Evolutionary conservation across 1,139 yeast species (phyloP).

Genomic region (Geotrichum citri-aurantii): DNA sequence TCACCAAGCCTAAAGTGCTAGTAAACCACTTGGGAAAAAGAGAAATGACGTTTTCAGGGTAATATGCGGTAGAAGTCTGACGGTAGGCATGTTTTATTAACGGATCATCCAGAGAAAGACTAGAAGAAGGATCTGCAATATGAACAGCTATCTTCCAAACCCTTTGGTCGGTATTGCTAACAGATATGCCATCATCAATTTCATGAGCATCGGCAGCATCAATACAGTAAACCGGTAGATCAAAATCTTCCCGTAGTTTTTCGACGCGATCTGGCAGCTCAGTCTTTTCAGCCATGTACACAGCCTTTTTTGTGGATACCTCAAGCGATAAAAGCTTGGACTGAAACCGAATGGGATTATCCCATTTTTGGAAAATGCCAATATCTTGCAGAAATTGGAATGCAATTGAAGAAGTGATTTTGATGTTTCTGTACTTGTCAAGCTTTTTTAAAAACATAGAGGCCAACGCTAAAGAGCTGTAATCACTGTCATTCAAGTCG

Average conservation of each 20-base stretch:
- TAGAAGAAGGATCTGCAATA: constrained; percentile 79
- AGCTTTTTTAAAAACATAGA: constrained; percentile 21
- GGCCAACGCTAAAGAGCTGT: constrained; percentile 24
- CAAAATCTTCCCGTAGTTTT: constrained; percentile 37
- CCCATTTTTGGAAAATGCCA: constrained; percentile 18
- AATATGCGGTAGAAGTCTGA: constrained; percentile 64
- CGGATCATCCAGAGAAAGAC: constrained; percentile 47
- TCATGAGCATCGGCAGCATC: constrained; percentile 80
- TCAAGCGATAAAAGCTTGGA: constrained; percentile 20
- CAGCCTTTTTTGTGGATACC: constrained; percentile 19
- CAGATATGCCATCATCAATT: constrained; percentile 87
- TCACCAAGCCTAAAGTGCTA: constrained; percentile 46
- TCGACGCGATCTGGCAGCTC: constrained; percentile 17
- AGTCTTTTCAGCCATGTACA: constrained; percentile 12
- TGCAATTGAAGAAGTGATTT: constrained; percentile 19
- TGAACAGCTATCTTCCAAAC: constrained; percentile 55
- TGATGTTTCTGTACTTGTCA: constrained; percentile 1
- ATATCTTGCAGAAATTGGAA: constrained; percentile 19
- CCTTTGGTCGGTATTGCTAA: constrained; percentile 39
- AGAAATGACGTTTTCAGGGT: constrained; percentile 59
- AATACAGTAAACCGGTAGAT: constrained; percentile 69
- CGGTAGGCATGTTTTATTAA: constrained; percentile 56
- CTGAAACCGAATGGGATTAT: constrained; percentile 20
- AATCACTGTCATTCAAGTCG: constrained; percentile 24
- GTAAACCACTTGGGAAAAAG: constrained; percentile 67